Percentiles rank a stretch among this genome's conserved stretches.
Conservation (phyloP, 2,329 filamentous ascomycete genomes). For the Sporothrix brasiliensis region DNA sequence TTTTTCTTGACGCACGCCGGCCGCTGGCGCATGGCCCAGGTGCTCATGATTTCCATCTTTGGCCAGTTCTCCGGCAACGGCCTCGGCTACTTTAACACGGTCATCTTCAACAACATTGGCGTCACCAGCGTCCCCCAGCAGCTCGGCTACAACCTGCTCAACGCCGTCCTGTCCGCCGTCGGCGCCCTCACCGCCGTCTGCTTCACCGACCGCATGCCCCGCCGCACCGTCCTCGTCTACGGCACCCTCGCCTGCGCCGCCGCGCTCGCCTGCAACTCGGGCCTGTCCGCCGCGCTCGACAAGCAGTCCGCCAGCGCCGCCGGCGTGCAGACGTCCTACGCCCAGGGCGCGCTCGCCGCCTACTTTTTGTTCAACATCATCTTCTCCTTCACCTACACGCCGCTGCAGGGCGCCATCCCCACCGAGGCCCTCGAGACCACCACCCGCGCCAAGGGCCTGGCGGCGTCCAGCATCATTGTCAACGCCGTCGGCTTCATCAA, state of each 20-base stretch:
- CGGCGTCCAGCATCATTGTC: conserved; percentile 49
- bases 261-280: conserved; percentile 51
- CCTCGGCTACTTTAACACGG: conserved; percentile 55
- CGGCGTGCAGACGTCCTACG: conserved; percentile 43
- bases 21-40: conserved; percentile 53
- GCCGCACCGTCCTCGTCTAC: conserved; percentile 50
- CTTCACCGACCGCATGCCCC: conserved; percentile 51
- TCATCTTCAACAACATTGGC: conserved; percentile 50
- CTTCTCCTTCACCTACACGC: conserved; percentile 56
- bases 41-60: conserved; percentile 56
- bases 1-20: conserved; percentile 50
- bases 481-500: conserved; percentile 54
- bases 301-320: conserved; percentile 42
- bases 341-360: conserved; percentile 49
- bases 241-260: conserved; percentile 50
- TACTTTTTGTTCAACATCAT: conserved; percentile 56
- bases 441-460: conserved; percentile 57
- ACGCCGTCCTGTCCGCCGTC: conserved; percentile 51
- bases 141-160: conserved; percentile 54
- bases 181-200: conserved; percentile 50
- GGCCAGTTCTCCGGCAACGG: conserved; percentile 57
- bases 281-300: conserved; percentile 39
- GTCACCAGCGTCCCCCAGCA: conserved; percentile 45
- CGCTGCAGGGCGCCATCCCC: conserved; percentile 53
- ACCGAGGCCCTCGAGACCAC: conserved; percentile 54